Base-by-base conservation (phyloP, 768 basidiomycete species). In the Pleurotus tuber-regium region DNA sequence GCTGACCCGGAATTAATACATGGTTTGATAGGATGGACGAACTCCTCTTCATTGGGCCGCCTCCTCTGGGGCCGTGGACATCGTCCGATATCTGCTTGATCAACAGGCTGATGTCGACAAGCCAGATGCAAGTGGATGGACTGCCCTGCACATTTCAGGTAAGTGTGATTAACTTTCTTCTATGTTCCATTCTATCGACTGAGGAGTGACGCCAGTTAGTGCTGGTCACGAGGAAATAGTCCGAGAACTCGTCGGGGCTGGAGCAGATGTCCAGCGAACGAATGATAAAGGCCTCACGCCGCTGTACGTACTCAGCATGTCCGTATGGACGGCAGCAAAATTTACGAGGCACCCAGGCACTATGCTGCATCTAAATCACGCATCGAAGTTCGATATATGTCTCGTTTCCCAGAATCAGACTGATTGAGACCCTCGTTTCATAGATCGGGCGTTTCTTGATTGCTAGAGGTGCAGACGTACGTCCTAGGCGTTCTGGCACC, bases 331-430 rank as follows among this genome's bases (percentile, higher is more conserved):
- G 2, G 43, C 46, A 48, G 8, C 19, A 25, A 11, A 26, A 26
- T 56, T 57, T 55, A 54, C 42, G 61, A 47, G 54, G 49, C 38
- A 61, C 38, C 31, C 51, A 96, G 92, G 60, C 92, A 95, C 68
- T 96, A 96, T 62, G 92, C 92, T 24, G 93, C 92, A 39, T 96
- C 92, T 25, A 95, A 94, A 66, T 87, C 92, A 51, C 87, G 84
- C 38, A 80, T 92, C 55, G 88, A 92, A 62, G 92, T 89, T 64
- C 70, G 59, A 67, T 59, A 61, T 61, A 50, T 62, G 52, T 50
- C 41, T 47, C 14, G 23, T 28, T 23, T 30, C 29, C 4, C 19
- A 58, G 51, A 47, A 55, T 57, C 55, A 41, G 48, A 46, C 48
- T 48, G 43, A 56, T 58, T 59, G 61, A 71, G 61, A 70, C 66